phyloP scores from a whole-genome alignment of 768 basidiomycete genomes.

The Hypholoma sublateritium region DNA sequence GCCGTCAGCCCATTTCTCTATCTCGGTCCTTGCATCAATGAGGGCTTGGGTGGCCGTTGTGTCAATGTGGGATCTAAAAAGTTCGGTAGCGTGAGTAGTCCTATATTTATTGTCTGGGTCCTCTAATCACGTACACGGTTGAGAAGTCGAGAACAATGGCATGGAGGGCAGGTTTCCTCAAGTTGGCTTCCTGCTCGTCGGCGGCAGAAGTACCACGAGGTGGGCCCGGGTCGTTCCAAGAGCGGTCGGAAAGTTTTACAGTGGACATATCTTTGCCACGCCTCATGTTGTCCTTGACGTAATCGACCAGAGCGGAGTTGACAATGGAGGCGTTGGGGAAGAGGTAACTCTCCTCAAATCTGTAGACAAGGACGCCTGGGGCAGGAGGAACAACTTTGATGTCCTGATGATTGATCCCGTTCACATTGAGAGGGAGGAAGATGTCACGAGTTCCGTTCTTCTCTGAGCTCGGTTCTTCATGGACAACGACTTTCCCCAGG shows the following conservation, averaged over 20 bases:
- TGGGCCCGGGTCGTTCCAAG: slow-evolving; percentile 95
- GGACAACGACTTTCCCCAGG: slow-evolving; percentile 81
- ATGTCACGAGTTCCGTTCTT: slow-evolving; percentile 61
- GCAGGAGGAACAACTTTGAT: slow-evolving; percentile 75
- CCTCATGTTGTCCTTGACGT: slow-evolving; percentile 76
- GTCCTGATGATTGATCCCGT: slow-evolving; percentile 63
- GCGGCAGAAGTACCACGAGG: slow-evolving; percentile 27
- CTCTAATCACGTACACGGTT: slow-evolving; percentile 54
- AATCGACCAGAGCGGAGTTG: slow-evolving; percentile 75
- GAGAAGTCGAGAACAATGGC: slow-evolving; percentile 94
- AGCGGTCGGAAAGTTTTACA: slow-evolving; percentile 69
- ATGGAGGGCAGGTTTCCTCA: slow-evolving; percentile 64
- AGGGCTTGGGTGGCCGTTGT: slow-evolving; percentile 90
- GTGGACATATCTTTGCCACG: slow-evolving; percentile 71
- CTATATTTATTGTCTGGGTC: no score
- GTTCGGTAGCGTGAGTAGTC: neutral
- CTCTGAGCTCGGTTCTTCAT: slow-evolving; percentile 31
- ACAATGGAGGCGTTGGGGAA: slow-evolving; percentile 75
- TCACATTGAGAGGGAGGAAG: slow-evolving; percentile 72
- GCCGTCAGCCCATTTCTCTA: slow-evolving; percentile 85
- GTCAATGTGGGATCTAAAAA: slow-evolving; percentile 77
- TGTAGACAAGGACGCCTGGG: slow-evolving; percentile 89
- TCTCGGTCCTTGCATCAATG: slow-evolving; percentile 81
- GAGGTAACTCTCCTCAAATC: slow-evolving; percentile 87
- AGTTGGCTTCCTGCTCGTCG: slow-evolving; percentile 49